phyloP scores from a whole-genome alignment of 192 early-diverging fungal species.

The Endogone sp. region DNA sequence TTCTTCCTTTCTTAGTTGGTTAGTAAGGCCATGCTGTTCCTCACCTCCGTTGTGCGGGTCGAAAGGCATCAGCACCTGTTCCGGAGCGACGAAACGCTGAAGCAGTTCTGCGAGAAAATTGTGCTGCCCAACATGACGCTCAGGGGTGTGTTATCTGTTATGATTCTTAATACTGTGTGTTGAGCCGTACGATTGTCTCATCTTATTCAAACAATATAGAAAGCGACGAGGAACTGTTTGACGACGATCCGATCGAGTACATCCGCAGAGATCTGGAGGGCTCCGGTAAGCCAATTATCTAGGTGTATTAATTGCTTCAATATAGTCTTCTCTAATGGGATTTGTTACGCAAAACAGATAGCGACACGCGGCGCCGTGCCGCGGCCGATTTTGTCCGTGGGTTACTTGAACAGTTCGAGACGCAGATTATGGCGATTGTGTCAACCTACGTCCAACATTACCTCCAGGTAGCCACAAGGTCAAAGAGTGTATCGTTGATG shows the following conservation, averaged over 20 bases:
- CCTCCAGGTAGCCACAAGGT: slow-evolving; percentile 35
- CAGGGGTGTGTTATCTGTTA: not conserved
- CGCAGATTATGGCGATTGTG: slow-evolving; percentile 83
- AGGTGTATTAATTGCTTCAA: not conserved
- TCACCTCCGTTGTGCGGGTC: slow-evolving; percentile 82
- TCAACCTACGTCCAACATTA: slow-evolving; percentile 69
- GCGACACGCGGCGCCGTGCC: slow-evolving; percentile 88
- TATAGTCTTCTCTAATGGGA: not conserved
- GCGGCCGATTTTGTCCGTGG: slow-evolving; percentile 91
- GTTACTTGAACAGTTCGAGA: slow-evolving; percentile 81
- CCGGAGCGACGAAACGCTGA: slow-evolving; percentile 62
- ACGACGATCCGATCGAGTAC: slow-evolving; percentile 95
- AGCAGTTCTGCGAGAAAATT: slow-evolving; percentile 85
- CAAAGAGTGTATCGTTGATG: not conserved
- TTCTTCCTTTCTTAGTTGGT: slow-evolving; percentile 68
- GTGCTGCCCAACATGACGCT: slow-evolving; percentile 83
- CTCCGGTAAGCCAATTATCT: slow-evolving; percentile 41
- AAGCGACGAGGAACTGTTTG: slow-evolving; percentile 91
- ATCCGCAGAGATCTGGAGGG: slow-evolving; percentile 92
- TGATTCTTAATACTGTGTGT: no score
- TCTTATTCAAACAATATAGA: slow-evolving; percentile 26
- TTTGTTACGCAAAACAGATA: slow-evolving; percentile 42
- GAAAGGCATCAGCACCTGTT: slow-evolving; percentile 73
- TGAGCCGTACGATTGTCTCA: not conserved
- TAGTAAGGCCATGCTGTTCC: slow-evolving; percentile 83